phyloP scores from a whole-genome alignment of 2,329 filamentous ascomycete genomes.

The Tolypocladium album region DNA sequence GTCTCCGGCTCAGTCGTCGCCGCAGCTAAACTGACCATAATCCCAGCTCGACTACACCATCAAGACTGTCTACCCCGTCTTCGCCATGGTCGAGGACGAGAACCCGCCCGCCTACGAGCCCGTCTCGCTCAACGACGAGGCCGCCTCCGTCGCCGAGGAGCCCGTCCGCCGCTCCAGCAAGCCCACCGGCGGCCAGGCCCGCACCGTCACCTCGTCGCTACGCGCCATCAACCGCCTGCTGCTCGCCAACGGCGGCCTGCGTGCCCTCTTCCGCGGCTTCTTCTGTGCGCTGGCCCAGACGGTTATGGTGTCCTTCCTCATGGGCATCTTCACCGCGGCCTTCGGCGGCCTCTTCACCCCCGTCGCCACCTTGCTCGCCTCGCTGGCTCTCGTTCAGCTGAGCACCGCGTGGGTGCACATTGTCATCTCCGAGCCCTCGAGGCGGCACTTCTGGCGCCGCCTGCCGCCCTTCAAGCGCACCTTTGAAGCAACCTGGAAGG shows the following conservation, averaged over 20 bases:
- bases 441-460: slow-evolving; percentile 55
- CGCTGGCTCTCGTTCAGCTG: slow-evolving; percentile 54
- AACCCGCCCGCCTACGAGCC: slow-evolving; percentile 44
- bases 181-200: slow-evolving; percentile 21
- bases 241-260: slow-evolving; percentile 49
- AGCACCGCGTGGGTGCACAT: slow-evolving; percentile 77
- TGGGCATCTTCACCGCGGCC: slow-evolving; percentile 31
- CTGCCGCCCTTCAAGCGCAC: slow-evolving; percentile 54
- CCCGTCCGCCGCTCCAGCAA: slow-evolving; percentile 19
- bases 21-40: background rate
- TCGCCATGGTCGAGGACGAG: slow-evolving; percentile 49
- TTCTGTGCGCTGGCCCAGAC: slow-evolving; percentile 32
- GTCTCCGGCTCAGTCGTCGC: background rate
- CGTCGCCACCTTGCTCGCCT: slow-evolving; percentile 38
- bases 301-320: slow-evolving; percentile 23
- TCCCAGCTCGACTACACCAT: slow-evolving; percentile 40
- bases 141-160: slow-evolving; percentile 21
- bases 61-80: slow-evolving; percentile 36
- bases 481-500: slow-evolving; percentile 58
- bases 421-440: slow-evolving; percentile 61
- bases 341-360: slow-evolving; percentile 33
- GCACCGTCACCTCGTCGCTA: slow-evolving; percentile 38
- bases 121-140: slow-evolving; percentile 30
- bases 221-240: slow-evolving; percentile 45
- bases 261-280: slow-evolving; percentile 60